Base-by-base conservation (phyloP, 345 rosid species). In the Brassica carinata region DNA sequence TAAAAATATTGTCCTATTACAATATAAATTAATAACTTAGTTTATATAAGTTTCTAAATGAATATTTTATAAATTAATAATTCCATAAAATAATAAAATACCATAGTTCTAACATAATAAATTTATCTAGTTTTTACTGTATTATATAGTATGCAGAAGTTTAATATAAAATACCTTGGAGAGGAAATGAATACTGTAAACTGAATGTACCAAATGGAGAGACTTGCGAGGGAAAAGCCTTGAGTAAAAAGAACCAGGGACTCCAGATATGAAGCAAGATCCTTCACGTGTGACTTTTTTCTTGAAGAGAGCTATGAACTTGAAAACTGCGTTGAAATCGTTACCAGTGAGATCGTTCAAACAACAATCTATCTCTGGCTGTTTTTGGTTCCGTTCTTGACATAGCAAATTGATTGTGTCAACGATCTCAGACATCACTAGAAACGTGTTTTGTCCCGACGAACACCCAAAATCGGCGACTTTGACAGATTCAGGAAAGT, bases 161-260 rank as follows among this genome's bases (percentile, higher is more conserved):
- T 38, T 8, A 38, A 38, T 38, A 30, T 64, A 64, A 64, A 7
- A 64, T 45, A 45, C 68, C 68, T 64, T 64, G n/a, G 40, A 64
- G 68, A 64, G 68, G 10, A 13, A 64, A 64, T 64, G 69, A n/a
- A 64, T 7, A 64, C 45, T 14, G 43, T 64, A 64, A 2, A 15
- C 10, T n/a, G 69, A 64, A 31, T 64, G 69, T 30, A 64, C 23
- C 5, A 64, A 31, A 31, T 64, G 69, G 69, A 64, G 69, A 33
- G n/a, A 23, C 6, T 61, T 61, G n/a, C n/a, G 64, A 61, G 64
- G 31, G 64, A 61, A 61, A 13, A 61, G 64, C 31, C 69, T 64
- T 1, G 38, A 64, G 19, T 64, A 29, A n/a, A 64, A 64, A 34
- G 67, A 64, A 64, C 67, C 67, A 29, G 67, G 38, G 18, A 13